Conservation (phyloP, 2,329 filamentous ascomycete genomes). For the Colletotrichum sp. region DNA sequence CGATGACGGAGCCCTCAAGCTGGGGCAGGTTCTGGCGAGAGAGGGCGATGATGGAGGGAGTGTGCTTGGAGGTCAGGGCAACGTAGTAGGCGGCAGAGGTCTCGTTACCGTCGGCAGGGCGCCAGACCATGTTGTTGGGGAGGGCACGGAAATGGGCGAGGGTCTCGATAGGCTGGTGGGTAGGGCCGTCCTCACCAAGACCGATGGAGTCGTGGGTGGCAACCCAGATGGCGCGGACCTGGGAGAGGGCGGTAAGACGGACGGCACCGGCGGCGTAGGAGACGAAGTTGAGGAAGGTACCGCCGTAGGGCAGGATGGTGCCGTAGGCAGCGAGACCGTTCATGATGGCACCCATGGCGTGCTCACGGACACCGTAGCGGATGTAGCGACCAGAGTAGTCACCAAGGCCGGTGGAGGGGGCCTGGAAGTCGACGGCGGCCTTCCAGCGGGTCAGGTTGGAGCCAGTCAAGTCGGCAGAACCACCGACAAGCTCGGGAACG, state of each 20-base stretch:
- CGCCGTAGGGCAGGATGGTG: slow-evolving; percentile 89
- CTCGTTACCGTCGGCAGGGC: slow-evolving; percentile 98
- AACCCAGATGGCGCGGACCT: slow-evolving; percentile 90
- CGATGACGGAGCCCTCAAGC: slow-evolving; percentile 91
- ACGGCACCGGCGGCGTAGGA: slow-evolving; percentile 96
- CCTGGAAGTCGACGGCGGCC: slow-evolving; percentile 96
- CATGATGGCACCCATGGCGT: slow-evolving; percentile 90
- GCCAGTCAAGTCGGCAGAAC: slow-evolving; percentile 96
- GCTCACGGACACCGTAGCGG: slow-evolving; percentile 90
- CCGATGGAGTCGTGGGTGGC: slow-evolving; percentile 99
- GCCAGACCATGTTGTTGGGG: slow-evolving; percentile 99
- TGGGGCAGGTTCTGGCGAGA: slow-evolving; percentile 98
- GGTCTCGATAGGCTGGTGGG: slow-evolving; percentile 98
- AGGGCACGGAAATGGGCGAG: slow-evolving; percentile 97
- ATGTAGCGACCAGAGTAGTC: slow-evolving; percentile 92
- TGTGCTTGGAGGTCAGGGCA: slow-evolving; percentile 86
- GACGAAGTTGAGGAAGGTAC: slow-evolving; percentile 99
- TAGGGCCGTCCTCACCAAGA: slow-evolving; percentile 97
- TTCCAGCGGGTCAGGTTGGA: slow-evolving; percentile 99
- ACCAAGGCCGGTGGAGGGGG: slow-evolving; percentile 82
- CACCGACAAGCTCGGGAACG: slow-evolving; percentile 91
- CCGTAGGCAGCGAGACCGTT: slow-evolving; percentile 97
- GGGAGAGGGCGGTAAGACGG: slow-evolving; percentile 90
- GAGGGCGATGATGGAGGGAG: slow-evolving; percentile 90
- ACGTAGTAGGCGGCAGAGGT: slow-evolving; percentile 97